Evolutionary conservation across 352 stramenopile species (phyloP).

Genomic region (Phytophthora megakarya): DNA sequence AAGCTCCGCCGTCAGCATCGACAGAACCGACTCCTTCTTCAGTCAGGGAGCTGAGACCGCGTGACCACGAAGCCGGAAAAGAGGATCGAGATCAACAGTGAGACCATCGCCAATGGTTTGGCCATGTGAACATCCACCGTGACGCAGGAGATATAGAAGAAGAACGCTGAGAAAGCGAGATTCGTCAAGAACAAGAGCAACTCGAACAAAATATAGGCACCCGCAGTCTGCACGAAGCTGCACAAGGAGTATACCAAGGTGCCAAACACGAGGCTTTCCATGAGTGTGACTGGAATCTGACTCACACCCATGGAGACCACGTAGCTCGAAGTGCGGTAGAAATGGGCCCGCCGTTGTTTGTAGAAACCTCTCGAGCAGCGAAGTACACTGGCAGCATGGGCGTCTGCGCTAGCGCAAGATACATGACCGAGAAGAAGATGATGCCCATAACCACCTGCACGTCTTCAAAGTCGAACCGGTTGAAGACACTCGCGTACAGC

Average conservation of each 20-base stretch:
- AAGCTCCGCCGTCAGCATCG: too few relatives aligned
- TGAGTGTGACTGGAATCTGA: slow-evolving; percentile 46
- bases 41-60: slow-evolving; percentile 37
- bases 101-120: slow-evolving; percentile 44
- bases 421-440: slow-evolving; percentile 78
- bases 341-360: slow-evolving; percentile 45
- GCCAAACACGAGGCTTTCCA: slow-evolving; percentile 49
- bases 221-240: slow-evolving; percentile 46
- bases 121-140: slow-evolving; percentile 45
- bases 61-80: slow-evolving; percentile 56
- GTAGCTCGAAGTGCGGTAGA: slow-evolving; percentile 46
- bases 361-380: slow-evolving; percentile 41
- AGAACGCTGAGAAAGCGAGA: slow-evolving; percentile 45
- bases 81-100: slow-evolving; percentile 42
- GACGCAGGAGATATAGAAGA: slow-evolving; percentile 48
- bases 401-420: slow-evolving; percentile 54
- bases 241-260: slow-evolving; percentile 59
- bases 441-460: slow-evolving; percentile 63
- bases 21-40: too few relatives aligned
- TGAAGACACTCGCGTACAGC: slow-evolving; percentile 45
- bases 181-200: slow-evolving; percentile 47
- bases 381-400: slow-evolving; percentile 43
- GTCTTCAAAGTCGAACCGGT: slow-evolving; percentile 40
- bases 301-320: slow-evolving; percentile 46
- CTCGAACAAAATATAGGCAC: slow-evolving; percentile 45